These are phyloP conservation scores for Mycena floridula DNA, from an alignment of 768 basidiomycete genomes.

Conservation along the genomic window DNA sequence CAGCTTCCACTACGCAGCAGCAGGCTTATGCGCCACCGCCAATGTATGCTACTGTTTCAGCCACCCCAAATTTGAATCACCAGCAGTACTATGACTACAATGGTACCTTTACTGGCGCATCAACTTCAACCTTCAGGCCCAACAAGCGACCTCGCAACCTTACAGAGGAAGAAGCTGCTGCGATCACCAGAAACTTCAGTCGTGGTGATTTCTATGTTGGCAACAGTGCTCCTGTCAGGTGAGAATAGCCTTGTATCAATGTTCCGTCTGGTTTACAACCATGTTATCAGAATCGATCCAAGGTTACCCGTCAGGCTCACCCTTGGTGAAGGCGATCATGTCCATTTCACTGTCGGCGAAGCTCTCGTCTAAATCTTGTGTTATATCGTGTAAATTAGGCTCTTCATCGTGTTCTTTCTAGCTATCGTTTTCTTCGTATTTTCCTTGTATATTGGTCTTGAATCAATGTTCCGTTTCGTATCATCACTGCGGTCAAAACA, in stretches of 20 bases:
- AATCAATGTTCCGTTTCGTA: not conserved
- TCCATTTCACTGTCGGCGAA: slow-evolving; percentile 59
- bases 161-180: slow-evolving; percentile 79
- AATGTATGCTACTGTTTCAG: slow-evolving; percentile 42
- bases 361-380: slow-evolving; percentile 29
- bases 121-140: slow-evolving; percentile 74
- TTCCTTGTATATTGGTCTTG: not conserved
- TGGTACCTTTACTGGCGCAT: slow-evolving; percentile 59
- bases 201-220: slow-evolving; percentile 83
- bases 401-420: too few species aligned
- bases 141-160: slow-evolving; percentile 73
- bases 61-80: slow-evolving; percentile 46
- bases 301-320: slow-evolving; percentile 74
- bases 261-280: not conserved
- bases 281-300: slow-evolving; percentile 54
- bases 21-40: slow-evolving; percentile 35
- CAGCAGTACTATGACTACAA: slow-evolving; percentile 80
- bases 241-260: not conserved
- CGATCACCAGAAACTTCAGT: slow-evolving; percentile 76
- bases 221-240: slow-evolving; percentile 63
- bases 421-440: too few species aligned
- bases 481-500: too few species aligned
- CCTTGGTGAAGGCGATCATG: slow-evolving; percentile 77
- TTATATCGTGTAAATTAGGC: too few species aligned
- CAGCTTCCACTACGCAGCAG: slow-evolving; percentile 28